These are phyloP conservation scores for Xylaria sp. DNA, from an alignment of 2,329 filamentous ascomycete species.

Conservation along the genomic window DNA sequence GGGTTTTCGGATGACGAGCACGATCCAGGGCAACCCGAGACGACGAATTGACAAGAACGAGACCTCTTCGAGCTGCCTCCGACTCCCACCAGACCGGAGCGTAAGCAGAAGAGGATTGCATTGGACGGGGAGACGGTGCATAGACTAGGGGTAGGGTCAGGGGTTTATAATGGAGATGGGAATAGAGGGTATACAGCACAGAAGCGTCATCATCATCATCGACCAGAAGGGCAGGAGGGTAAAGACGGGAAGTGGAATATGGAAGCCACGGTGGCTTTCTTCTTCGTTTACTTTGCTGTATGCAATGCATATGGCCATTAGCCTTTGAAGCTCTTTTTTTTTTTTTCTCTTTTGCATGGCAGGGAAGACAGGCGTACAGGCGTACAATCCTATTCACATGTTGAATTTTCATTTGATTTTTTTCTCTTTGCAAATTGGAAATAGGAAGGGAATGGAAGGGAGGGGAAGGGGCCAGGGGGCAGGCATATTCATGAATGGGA, in stretches of 20 bases:
- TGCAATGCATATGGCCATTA: neutral
- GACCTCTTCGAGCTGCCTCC: neutral
- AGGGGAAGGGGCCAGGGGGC: too few species aligned
- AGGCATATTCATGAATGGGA: neutral
- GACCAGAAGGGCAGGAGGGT: neutral
- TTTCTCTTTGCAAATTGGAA: too few species aligned
- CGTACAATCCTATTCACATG: neutral
- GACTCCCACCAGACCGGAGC: neutral
- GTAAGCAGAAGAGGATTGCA: neutral
- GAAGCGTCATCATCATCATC: neutral
- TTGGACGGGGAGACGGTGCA: neutral
- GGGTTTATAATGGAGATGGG: too few species aligned
- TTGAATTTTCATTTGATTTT: neutral
- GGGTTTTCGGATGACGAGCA: neutral
- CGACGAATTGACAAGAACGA: constrained; percentile 10
- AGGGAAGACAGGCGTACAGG: neutral
- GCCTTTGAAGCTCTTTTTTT: too few species aligned
- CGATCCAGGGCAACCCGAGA: constrained; percentile 26
- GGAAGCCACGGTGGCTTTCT: neutral
- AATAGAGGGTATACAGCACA: neutral
- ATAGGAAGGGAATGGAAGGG: neutral
- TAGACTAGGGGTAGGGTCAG: too few species aligned
- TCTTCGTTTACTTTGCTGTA: neutral
- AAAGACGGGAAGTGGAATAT: neutral
- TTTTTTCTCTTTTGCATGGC: too few species aligned